Percentiles rank a stretch among this genome's conserved stretches.
Evolutionary conservation across 805 yeast genomes (phyloP).

Genomic region (Kuraishia piskuri): DNA sequence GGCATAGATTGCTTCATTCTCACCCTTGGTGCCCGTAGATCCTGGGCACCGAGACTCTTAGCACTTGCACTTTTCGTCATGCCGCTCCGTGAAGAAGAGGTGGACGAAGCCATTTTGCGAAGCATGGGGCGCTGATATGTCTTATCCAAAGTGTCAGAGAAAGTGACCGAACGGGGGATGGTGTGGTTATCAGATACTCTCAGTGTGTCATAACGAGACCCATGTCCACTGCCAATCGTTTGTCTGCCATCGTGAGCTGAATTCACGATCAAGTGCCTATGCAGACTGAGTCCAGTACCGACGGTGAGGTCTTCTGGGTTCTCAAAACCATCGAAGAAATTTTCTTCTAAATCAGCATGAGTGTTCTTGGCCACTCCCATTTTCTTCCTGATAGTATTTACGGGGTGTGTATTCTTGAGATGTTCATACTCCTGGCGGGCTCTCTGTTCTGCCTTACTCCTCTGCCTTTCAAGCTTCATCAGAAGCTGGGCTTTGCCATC

Average conservation of each 20-base stretch:
- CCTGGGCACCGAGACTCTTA: background rate
- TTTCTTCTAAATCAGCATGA: background rate
- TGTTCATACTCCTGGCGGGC: slow-evolving; percentile 6
- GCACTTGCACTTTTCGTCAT: background rate
- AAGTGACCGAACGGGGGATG: background rate
- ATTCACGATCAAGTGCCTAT: background rate
- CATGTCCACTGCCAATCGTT: too few relatives aligned
- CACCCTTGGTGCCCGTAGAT: background rate
- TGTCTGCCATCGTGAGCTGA: background rate
- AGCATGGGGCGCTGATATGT: background rate
- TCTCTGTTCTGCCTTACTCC: slow-evolving; percentile 4
- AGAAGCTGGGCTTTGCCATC: slow-evolving; percentile 1
- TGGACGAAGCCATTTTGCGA: background rate
- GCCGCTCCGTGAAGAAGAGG: background rate
- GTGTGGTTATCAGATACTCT: background rate
- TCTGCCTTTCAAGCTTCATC: slow-evolving; percentile 4
- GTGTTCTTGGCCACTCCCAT: background rate
- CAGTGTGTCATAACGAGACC: background rate
- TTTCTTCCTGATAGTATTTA: background rate
- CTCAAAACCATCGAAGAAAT: background rate
- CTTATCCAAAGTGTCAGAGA: background rate
- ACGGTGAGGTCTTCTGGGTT: background rate
- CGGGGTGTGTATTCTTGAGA: slow-evolving; percentile 5
- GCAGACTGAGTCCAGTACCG: background rate
- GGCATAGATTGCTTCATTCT: background rate